A percentile compares a stretch with the other conserved stretches of the same genome.
Evolutionary conservation across 306 rosid genomes (phyloP).

Genomic region (Rosa multiflora): DNA sequence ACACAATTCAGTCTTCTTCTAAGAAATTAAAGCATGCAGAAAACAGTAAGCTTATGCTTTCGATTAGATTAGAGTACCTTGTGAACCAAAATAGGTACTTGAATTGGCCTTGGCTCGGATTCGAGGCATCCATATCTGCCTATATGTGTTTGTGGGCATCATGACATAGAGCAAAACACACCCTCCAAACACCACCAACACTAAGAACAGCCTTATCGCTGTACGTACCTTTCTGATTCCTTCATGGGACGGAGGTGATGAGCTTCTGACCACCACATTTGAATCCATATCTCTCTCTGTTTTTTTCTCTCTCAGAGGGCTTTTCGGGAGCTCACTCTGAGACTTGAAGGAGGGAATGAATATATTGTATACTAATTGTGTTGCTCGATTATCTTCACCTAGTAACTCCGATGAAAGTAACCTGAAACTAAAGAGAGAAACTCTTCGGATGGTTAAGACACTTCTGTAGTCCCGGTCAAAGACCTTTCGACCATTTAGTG

Average conservation of each 20-base stretch:
- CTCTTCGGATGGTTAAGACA: too few species aligned
- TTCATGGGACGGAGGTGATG: constrained; percentile 19
- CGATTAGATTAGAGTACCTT: constrained; percentile 38
- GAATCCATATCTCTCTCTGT: constrained; percentile 28
- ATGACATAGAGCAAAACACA: not conserved
- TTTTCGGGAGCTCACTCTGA: not conserved
- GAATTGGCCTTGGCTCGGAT: not conserved
- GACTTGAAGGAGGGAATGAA: not conserved
- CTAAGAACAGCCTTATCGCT: not conserved
- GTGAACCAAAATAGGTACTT: constrained; percentile 44
- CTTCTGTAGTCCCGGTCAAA: too few species aligned
- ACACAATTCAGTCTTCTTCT: not conserved
- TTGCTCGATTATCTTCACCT: too few species aligned
- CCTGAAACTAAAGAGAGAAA: too few species aligned
- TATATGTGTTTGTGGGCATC: not conserved
- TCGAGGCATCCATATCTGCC: not conserved
- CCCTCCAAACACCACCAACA: not conserved
- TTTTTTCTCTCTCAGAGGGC: not conserved
- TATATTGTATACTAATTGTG: too few species aligned
- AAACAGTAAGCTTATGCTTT: too few species aligned
- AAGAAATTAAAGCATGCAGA: not conserved
- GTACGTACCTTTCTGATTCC: not conserved
- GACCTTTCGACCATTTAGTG: too few species aligned
- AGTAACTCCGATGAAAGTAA: too few species aligned
- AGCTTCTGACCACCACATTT: constrained; percentile 5